Conservation (phyloP, 2,329 filamentous ascomycete genomes). For the Scleromitrula shiraiana region DNA sequence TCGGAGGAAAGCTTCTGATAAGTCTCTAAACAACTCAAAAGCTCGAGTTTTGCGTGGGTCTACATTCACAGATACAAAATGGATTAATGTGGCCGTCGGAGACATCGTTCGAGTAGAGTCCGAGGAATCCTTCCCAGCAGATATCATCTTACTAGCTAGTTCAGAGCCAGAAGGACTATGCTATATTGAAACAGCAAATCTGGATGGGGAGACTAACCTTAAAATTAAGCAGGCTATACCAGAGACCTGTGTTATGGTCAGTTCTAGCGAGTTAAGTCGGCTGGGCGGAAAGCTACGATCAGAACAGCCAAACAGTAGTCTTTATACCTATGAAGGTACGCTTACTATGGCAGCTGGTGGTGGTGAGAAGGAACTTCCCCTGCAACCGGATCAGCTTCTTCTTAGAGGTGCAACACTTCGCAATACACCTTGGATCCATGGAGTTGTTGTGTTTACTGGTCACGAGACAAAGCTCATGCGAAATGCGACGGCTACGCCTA, state of each 20-base stretch:
- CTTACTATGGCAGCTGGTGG: constrained; percentile 84
- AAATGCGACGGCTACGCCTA: constrained; percentile 92
- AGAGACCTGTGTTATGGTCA: constrained; percentile 83
- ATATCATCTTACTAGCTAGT: constrained; percentile 84
- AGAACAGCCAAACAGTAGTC: constrained; percentile 94
- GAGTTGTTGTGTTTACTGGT: constrained; percentile 91
- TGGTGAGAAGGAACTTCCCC: constrained; percentile 82
- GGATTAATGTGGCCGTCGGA: constrained; percentile 88
- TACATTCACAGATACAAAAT: constrained; percentile 77
- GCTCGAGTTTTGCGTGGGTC: constrained; percentile 77
- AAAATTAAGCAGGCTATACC: constrained; percentile 98
- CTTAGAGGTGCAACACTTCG: constrained; percentile 87
- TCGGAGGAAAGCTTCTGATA: constrained; percentile 80
- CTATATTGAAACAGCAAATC: constrained; percentile 96
- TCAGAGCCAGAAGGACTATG: constrained; percentile 96
- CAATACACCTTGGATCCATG: constrained; percentile 96
- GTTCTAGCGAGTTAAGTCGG: constrained; percentile 74
- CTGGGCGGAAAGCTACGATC: constrained; percentile 82
- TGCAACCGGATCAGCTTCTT: constrained; percentile 87
- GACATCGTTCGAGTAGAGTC: constrained; percentile 91
- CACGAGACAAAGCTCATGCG: constrained; percentile 99
- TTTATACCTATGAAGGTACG: constrained; percentile 97
- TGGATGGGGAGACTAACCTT: constrained; percentile 95
- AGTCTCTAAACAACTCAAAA: constrained; percentile 78
- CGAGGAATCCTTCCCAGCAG: constrained; percentile 89